Evolutionary conservation across 1,284 basidiomycete species (phyloP), one percentile per base, ranked within the genome.

Genomic region (Trichosporon sp.): DNA sequence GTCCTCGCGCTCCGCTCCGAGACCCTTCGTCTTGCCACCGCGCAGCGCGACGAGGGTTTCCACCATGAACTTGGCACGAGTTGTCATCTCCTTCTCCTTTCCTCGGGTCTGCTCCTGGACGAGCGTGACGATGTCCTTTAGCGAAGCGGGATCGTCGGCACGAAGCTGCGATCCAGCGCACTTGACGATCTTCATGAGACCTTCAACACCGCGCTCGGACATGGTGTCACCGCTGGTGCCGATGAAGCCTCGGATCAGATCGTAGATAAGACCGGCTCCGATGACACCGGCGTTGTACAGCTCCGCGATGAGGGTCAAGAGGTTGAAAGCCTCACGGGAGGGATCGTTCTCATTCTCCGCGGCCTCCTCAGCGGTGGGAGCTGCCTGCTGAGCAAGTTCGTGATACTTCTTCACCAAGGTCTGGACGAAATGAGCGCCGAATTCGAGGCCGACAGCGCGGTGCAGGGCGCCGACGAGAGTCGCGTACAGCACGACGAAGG

Each of bases 221-320:
- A 95, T 78, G 4, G 78, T 67, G 11, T 72, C 67, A 56, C 73
- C 67, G 40, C 73, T 73, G 37, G 74, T 86, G 4, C 89, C 86
- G 64, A 99, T 86, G 70, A 98, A 88, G 7, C 88, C 87, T 2
- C 92, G 90, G 75, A 99, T 91, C 66, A 98, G 82, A 80, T 98
- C 96, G 83, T 96, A 98, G 59, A 98, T 85, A 19, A 99, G 87
- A 3, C 91, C 87, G 71, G 91, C 93, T 0, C 93, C 94, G 63
- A 98, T 88, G 31, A 98, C 92, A 82, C 94, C 92, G 78, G 98
- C 93, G 81, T 98, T 98, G 86, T 98, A 98, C 46, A 99, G 85
- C 80, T 98, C 94, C 2, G 94, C 92, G 26, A 98, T 86, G 8
- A 99, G 87, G 0, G 93, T 89, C 40, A 96, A 87, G 37, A 99